These are phyloP conservation scores for Trametes sanguinea DNA, from an alignment of 768 basidiomycete species.

Conservation along the genomic window DNA sequence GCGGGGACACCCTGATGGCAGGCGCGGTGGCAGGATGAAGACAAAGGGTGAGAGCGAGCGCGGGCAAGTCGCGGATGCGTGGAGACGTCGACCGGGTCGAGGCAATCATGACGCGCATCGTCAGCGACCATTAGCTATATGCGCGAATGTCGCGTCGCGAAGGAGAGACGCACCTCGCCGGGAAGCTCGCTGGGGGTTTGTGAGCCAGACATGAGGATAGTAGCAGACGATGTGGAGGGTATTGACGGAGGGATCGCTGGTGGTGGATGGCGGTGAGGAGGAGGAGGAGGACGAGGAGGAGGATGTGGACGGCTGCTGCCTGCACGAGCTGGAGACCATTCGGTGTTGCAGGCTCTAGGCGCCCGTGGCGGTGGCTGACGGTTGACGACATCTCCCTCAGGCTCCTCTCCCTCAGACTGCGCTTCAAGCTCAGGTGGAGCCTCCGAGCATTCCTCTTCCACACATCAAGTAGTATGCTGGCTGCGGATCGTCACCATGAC, in stretches of 20 bases:
- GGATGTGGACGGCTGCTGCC: background rate
- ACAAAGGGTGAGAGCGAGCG: background rate
- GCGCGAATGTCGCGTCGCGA: background rate
- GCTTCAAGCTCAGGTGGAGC: too few relatives aligned
- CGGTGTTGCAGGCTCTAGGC: too few relatives aligned
- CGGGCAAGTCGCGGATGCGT: background rate
- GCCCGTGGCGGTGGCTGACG: too few relatives aligned
- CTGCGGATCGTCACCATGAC: too few relatives aligned
- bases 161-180: constrained; percentile 20
- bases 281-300: background rate
- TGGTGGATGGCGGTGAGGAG: background rate
- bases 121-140: constrained; percentile 5
- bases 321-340: too few relatives aligned
- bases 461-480: too few relatives aligned
- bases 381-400: too few relatives aligned
- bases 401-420: too few relatives aligned
- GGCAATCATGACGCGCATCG: constrained; percentile 20
- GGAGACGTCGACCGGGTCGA: constrained; percentile 17
- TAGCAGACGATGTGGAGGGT: background rate
- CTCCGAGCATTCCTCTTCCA: too few relatives aligned
- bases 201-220: constrained; percentile 14
- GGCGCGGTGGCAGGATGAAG: background rate
- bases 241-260: background rate
- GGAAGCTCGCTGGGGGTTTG: constrained; percentile 21
- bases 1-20: constrained; percentile 65